Conservation (phyloP, 2,329 filamentous ascomycete genomes). For the Fusarium dlaminii region DNA sequence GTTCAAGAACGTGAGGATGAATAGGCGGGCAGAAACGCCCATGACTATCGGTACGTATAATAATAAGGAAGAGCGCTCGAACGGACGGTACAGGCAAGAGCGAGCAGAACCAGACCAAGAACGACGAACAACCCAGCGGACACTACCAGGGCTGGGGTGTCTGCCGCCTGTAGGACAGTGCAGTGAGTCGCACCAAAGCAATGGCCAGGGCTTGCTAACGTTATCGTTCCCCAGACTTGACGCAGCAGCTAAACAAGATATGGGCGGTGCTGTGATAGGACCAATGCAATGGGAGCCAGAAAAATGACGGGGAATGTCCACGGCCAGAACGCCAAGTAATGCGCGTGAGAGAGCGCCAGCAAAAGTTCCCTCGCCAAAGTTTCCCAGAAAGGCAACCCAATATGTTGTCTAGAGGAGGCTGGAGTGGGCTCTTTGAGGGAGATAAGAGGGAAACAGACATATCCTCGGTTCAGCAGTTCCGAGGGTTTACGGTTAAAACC, state of each 20-base stretch:
- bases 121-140: slow-evolving; percentile 11
- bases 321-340: slow-evolving; percentile 47
- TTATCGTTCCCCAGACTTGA: slow-evolving; percentile 49
- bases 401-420: slow-evolving; percentile 43
- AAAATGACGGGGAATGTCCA: slow-evolving; percentile 35
- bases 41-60: slow-evolving; percentile 48
- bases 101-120: slow-evolving; percentile 25
- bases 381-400: slow-evolving; percentile 50
- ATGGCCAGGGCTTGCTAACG: slow-evolving; percentile 44
- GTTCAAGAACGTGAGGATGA: slow-evolving; percentile 45
- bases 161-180: slow-evolving; percentile 30
- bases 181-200: slow-evolving; percentile 30
- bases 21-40: slow-evolving; percentile 49
- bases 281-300: slow-evolving; percentile 32
- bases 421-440: slow-evolving; percentile 39
- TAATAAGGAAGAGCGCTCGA: slow-evolving; percentile 29
- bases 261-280: slow-evolving; percentile 42
- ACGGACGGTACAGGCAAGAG: slow-evolving; percentile 22
- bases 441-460: slow-evolving; percentile 37
- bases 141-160: slow-evolving; percentile 26
- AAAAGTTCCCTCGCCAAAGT: slow-evolving; percentile 54
- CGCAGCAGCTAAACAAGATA: slow-evolving; percentile 41
- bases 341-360: slow-evolving; percentile 48
- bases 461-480: slow-evolving; percentile 20
- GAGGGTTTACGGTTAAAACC: slow-evolving; percentile 17